phyloP scores from a whole-genome alignment of 2,329 filamentous ascomycete genomes.

The Zopfia rhizophila region DNA sequence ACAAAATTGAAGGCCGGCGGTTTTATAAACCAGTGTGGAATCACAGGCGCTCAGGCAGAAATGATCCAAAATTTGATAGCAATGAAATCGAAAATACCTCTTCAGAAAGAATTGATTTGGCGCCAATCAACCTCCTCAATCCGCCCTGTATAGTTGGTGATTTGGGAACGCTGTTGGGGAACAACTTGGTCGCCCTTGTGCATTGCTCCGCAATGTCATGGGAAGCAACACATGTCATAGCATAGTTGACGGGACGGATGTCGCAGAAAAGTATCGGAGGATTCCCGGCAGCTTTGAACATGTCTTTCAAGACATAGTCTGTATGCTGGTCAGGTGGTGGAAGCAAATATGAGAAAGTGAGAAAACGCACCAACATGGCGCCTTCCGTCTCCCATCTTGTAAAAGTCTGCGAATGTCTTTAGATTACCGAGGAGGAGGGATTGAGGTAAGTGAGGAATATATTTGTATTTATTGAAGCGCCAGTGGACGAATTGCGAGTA shows the following conservation, averaged over 20 bases:
- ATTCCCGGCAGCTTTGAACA: conserved; percentile 37
- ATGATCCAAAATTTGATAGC: neutral
- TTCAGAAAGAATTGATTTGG: conserved; percentile 37
- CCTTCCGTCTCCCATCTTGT: conserved; percentile 33
- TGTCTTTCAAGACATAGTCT: conserved; percentile 48
- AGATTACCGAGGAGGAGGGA: conserved; percentile 42
- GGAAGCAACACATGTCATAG: conserved; percentile 37
- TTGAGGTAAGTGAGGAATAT: conserved; percentile 33
- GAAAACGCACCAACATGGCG: conserved; percentile 39
- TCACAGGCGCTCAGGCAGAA: no score
- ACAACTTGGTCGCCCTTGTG: conserved; percentile 35
- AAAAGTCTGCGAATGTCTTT: conserved; percentile 38
- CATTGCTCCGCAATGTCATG: conserved; percentile 50
- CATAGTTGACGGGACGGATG: conserved; percentile 40
- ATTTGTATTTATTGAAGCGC: conserved; percentile 37
- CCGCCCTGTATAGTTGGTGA: conserved; percentile 42
- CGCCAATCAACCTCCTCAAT: conserved; percentile 36
- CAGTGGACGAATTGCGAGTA: conserved; percentile 36
- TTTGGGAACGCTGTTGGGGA: conserved; percentile 45
- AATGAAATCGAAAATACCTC: conserved; percentile 24
- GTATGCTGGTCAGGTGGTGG: neutral
- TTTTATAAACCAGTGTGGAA: no score
- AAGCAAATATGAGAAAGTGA: neutral
- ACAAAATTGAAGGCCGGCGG: no score
- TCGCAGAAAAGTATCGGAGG: conserved; percentile 44